phyloP scores from a whole-genome alignment of 2,329 filamentous ascomycete species.

The Neonectria sp. region DNA sequence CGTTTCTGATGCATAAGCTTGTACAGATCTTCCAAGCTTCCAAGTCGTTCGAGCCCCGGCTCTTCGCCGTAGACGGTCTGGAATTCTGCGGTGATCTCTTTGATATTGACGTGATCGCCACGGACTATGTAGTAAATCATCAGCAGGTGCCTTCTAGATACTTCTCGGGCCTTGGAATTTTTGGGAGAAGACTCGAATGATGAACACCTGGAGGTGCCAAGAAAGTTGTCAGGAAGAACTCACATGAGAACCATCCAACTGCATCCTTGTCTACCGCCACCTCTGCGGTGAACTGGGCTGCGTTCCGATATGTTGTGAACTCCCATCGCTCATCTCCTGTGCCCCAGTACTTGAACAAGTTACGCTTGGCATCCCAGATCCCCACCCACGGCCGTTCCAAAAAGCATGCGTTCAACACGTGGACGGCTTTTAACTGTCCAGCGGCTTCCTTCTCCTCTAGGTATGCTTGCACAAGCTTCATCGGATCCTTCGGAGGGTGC shows the following conservation, averaged over 20 bases:
- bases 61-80: conserved; percentile 7
- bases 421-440: conserved; percentile 2
- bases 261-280: conserved; percentile 4
- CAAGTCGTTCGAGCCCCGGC: not conserved
- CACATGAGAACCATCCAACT: conserved; percentile 10
- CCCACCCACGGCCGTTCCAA: conserved; percentile 6
- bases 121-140: conserved; percentile 10
- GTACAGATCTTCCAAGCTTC: conserved; percentile 10
- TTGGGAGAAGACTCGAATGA: no score
- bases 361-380: conserved; percentile 2
- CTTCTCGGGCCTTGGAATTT: no score
- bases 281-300: conserved; percentile 8
- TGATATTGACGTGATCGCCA: conserved; percentile 13
- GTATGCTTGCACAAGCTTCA: conserved; percentile 9
- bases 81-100: conserved; percentile 12
- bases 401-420: conserved; percentile 8
- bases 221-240: not conserved
- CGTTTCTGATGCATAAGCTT: conserved; percentile 8
- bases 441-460: conserved; percentile 2
- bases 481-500: conserved; percentile 9
- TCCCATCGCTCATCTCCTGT: not conserved
- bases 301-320: conserved; percentile 8
- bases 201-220: no score
- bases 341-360: conserved; percentile 8
- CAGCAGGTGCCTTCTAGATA: not conserved